A percentile compares a stretch with the other conserved stretches of the same genome.
Evolutionary conservation across 352 stramenopile species (phyloP).

Genomic region (Proteromonas lacertae): DNA sequence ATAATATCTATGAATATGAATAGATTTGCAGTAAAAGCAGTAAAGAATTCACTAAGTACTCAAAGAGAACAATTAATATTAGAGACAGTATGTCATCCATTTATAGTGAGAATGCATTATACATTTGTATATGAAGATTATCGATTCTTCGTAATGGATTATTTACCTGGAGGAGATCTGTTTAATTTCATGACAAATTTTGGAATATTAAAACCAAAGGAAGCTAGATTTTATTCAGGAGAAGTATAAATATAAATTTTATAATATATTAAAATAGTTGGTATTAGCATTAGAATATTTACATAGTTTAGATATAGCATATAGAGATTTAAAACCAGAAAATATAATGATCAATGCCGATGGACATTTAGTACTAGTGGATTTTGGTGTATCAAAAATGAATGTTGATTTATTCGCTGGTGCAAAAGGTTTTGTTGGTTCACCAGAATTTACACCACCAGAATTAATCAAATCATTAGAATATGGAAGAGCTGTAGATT

Average conservation of each 20-base stretch:
- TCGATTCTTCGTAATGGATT: conserved; percentile 89
- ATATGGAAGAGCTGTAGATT: conserved; percentile 59
- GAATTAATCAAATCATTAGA: conserved; percentile 49
- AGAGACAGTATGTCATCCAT: conserved; percentile 66
- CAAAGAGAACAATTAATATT: conserved; percentile 76
- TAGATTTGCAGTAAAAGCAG: no score
- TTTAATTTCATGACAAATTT: conserved; percentile 84
- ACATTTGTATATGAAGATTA: conserved; percentile 82
- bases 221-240: conserved; percentile 57
- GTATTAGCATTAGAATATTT: no score
- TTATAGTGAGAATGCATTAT: conserved; percentile 85
- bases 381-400: conserved; percentile 61
- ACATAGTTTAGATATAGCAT: conserved; percentile 34
- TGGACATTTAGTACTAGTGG: conserved; percentile 50
- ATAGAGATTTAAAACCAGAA: conserved; percentile 64
- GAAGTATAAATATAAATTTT: no score
- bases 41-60: no score
- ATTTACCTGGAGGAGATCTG: conserved; percentile 78
- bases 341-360: conserved; percentile 69
- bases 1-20: no score
- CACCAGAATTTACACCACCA: conserved; percentile 53
- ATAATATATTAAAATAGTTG: no score
- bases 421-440: conserved; percentile 58
- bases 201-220: conserved; percentile 65
- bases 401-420: conserved; percentile 41